These are phyloP conservation scores for Skeletonema tropicum DNA, from an alignment of 108 stramenopile genomes.

Conservation along the genomic window DNA sequence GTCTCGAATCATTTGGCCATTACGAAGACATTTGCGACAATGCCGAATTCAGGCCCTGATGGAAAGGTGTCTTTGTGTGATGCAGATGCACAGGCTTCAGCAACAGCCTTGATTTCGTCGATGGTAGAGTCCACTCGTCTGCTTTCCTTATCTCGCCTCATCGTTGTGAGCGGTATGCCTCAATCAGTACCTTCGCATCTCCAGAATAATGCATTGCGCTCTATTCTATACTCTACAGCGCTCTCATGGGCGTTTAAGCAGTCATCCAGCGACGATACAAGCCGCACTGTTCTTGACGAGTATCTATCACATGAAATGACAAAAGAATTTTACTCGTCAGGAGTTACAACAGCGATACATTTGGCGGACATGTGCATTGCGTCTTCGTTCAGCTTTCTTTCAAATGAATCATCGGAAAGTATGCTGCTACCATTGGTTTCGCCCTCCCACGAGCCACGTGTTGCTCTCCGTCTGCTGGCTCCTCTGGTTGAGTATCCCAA, in stretches of 20 bases:
- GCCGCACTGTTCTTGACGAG: conserved; percentile 37
- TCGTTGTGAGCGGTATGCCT: conserved; percentile 25
- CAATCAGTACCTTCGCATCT: conserved; percentile 8
- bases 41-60: background rate
- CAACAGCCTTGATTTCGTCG: conserved; percentile 18
- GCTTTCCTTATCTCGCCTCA: conserved; percentile 33
- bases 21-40: background rate
- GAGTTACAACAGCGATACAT: conserved; percentile 7
- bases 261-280: conserved; percentile 14
- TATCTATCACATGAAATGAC: conserved; percentile 10
- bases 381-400: conserved; percentile 8
- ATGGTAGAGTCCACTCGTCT: conserved; percentile 30
- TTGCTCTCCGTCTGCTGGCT: conserved; percentile 73
- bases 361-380: conserved; percentile 22
- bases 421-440: conserved; percentile 3
- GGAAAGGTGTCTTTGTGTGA: background rate
- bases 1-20: conserved; percentile 24
- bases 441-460: conserved; percentile 43
- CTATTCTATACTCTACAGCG: conserved; percentile 35
- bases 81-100: conserved; percentile 11
- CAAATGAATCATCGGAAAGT: background rate
- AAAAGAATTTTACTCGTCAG: background rate
- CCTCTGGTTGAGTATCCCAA: conserved; percentile 59
- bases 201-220: conserved; percentile 29
- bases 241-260: conserved; percentile 45